Evolutionary conservation across 352 stramenopile species (phyloP), one percentile per base, ranked within the genome.

Genomic region (Globisporangium cylindrosporum): DNA sequence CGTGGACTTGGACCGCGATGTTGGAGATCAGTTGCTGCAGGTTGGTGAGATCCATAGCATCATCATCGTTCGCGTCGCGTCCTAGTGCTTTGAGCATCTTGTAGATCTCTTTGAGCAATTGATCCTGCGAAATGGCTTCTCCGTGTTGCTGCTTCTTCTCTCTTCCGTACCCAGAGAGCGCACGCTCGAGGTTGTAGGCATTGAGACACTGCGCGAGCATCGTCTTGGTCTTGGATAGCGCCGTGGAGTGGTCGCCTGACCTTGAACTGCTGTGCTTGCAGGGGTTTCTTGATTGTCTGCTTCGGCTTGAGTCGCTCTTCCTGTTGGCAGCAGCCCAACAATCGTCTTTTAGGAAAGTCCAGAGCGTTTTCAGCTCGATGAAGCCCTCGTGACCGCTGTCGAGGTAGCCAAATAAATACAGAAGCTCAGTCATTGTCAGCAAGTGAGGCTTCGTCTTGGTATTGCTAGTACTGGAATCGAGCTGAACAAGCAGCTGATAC

Each of bases 391-490:
- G 59, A n/a, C 59, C 59, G 5, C 65, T 64, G 41, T 80, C 73
- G 1, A 77, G 18, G 18, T 67, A 41, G 7, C 61, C 71, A 41
- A 88, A 75, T 9, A 88, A 51, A 53, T 76, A 87, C n/a, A 90
- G 55, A 32, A 81, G 56, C 57, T 79, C 73, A 10, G 64, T 43
- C n/a, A 64, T 43, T 0, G 48, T 71, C 1, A 88, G 43, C 12
- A 20, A 6, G 5, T 22, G 3, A 25, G 22, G 9, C 4, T 20
- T 49, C 38, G 38, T 3, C 9, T 27, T 43, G 25, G 2, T 51
- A 22, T 14, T 70, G 32, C 22, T 70, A 32, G 24, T 73, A 27
- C 2, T 32, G 24, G 1, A 67, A 32, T 20, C 51, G 54, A 5
- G 62, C 54, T n/a, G 46, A 1, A 41, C 38, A 9, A 78, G 70